Evolutionary conservation across 768 basidiomycete genomes (phyloP), one percentile per base, ranked within the genome.

Genomic region (Inosperma sp.): DNA sequence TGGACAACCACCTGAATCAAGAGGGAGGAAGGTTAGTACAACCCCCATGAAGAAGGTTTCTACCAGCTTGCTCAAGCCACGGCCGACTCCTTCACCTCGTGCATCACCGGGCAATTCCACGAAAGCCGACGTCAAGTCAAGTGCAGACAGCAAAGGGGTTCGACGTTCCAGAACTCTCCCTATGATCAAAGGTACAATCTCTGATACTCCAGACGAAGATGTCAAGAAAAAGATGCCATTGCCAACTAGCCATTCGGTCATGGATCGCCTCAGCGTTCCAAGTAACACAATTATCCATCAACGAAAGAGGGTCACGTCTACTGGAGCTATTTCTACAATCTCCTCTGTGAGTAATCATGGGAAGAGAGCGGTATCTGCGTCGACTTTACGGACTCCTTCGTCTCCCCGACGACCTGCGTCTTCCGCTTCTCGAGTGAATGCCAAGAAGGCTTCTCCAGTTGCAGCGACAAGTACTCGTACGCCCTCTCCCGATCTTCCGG

Each of bases 401-500:
- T 55, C 59, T 26, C 34, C 56, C 2, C 60, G 57, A 5, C 45
- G 49, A 3, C 52, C 56, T 3, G 50, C 25, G 6, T 55, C 58
- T 12, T 57, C 58, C 21, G 46, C 13, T 19, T 51, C 34, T 27
- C 54, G 21, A 45, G 36, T 22, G 33, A 21, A n/a, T 30, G 31
- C 30, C 17, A 27, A 40, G 17, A 34, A 29, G 41, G 29, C 22
- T 27, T 27, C 13, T 21, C 26, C 47, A 7, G 42, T 40, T 13
- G 22, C 54, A 29, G 30, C 14, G 9, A 17, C 35, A 7, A 23
- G 27, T 29, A 73, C 68, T 53, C 62, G 68, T 34, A 72, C 73
- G 3, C 69, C 73, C 6, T 76, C 76, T 7, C 75, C 76, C 7
- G 73, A 72, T 30, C 57, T 77, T 16, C 72, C 73, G 1, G 67